Base-by-base conservation (phyloP, 2,329 filamentous ascomycete species). In the Leptographium radiaticola region DNA sequence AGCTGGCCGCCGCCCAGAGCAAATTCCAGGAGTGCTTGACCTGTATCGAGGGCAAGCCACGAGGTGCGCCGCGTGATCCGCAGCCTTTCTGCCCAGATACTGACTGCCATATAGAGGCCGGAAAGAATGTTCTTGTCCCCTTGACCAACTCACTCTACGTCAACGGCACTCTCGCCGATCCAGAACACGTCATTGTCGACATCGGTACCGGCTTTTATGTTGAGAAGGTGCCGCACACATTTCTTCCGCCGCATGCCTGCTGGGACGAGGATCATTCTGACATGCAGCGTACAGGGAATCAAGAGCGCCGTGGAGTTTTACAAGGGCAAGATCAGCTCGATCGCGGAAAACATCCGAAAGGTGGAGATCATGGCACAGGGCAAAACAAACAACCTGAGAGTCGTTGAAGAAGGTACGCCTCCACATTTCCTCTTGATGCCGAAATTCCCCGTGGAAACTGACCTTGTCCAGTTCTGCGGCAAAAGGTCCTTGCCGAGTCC, bases 61-160 rank as follows among this genome's bases (percentile, higher is more conserved):
- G 51, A 3, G 56, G 58, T 59, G 45, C 13, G 44, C 39, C 12
- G n/a, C 15, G 2, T 15, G 18, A 6, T 25, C 12, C 3, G 42
- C 42, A 51, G 16, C 6, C 9, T 16, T n/a, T 15, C 6, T 8
- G 15, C 8, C 2, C 16, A 44, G 12, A 47, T 13, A n/a, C 45
- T 34, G 20, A 49, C 34, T 25, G 11, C 1, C 18, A 2, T 31
- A 12, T 25, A 59, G 59, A 58, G 34, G 53, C 52, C 8, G 57
- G 55, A 8, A 75, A 80, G 68, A 75, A 70, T 9, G 85, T 97
- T 49, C 79, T 98, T 20, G 89, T 98, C n/a, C 93, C 94, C 0
- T 71, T 98, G 58, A 98, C 93, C 13, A 93, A 87, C 62, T 96
- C 90, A 1, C 78, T 98, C 34, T 98, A 98, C 69, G 91, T 98